phyloP scores from a whole-genome alignment of 139 green algal species.

The Coccomyxa sp. region DNA sequence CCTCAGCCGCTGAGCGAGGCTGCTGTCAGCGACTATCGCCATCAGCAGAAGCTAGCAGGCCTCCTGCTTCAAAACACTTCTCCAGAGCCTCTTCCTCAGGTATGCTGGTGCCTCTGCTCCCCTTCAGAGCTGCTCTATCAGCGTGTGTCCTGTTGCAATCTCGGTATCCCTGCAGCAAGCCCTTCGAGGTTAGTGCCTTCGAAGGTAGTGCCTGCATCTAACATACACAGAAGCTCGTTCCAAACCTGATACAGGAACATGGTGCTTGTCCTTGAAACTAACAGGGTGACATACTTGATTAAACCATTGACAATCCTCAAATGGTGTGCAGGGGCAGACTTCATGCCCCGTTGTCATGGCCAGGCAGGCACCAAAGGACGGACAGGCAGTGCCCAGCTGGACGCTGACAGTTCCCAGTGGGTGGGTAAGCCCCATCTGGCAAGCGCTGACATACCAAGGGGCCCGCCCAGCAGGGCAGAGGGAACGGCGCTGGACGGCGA shows the following conservation, averaged over 20 bases:
- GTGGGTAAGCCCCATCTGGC: constrained; percentile 46
- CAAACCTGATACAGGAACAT: no score
- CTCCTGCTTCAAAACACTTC: neutral
- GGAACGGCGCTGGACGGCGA: constrained; percentile 2
- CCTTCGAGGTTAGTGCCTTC: neutral
- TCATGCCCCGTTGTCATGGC: neutral
- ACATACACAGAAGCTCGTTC: no score
- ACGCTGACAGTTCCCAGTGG: constrained; percentile 45
- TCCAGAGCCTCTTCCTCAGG: neutral
- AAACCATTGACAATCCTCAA: neutral
- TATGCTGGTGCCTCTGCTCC: neutral
- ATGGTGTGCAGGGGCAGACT: neutral
- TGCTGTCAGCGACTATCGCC: neutral
- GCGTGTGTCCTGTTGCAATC: neutral
- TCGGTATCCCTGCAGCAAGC: neutral
- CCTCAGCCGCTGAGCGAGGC: neutral
- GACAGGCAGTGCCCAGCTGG: constrained; percentile 24
- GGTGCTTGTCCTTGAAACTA: neutral
- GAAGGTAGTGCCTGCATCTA: no score
- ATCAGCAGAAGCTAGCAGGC: neutral
- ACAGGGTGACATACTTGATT: neutral
- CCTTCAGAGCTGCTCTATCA: neutral
- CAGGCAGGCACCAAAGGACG: no score
- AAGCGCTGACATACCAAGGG: constrained; percentile 8
- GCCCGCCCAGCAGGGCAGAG: neutral